Evolutionary conservation across 257 asterid genomes (phyloP).

Genomic region (Coffea canephora): DNA sequence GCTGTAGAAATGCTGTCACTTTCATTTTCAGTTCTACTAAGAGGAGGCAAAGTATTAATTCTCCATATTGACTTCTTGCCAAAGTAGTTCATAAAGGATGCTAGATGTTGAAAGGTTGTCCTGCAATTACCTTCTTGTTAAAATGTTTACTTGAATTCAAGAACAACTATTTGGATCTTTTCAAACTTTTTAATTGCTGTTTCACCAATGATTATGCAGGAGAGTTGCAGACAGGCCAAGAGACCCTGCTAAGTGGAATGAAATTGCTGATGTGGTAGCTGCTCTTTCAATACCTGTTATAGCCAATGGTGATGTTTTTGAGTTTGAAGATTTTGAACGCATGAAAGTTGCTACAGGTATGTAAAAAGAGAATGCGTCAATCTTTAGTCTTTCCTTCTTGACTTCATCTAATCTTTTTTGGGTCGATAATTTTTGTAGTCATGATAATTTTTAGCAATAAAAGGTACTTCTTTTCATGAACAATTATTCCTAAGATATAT

Average conservation of each 20-base stretch:
- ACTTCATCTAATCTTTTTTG: neutral
- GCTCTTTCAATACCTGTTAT: slow-evolving; percentile 90
- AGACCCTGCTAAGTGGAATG: slow-evolving; percentile 95
- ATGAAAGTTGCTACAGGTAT: slow-evolving; percentile 78
- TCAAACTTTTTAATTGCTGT: slow-evolving; percentile 4
- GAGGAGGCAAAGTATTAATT: neutral
- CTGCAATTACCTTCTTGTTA: neutral
- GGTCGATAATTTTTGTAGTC: neutral
- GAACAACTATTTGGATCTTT: neutral
- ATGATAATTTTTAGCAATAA: neutral
- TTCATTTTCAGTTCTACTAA: neutral
- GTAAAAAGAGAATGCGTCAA: neutral
- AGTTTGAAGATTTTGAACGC: slow-evolving; percentile 75
- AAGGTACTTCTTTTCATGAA: neutral
- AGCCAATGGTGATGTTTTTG: slow-evolving; percentile 93
- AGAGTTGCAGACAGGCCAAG: slow-evolving; percentile 93
- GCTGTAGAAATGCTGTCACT: too few relatives aligned
- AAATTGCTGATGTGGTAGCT: slow-evolving; percentile 83
- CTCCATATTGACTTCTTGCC: neutral
- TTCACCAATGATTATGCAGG: slow-evolving; percentile 37
- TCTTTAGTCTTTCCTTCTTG: neutral
- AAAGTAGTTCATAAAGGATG: neutral
- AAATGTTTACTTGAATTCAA: neutral
- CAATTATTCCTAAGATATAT: neutral
- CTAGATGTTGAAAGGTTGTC: neutral